phyloP scores from a whole-genome alignment of 2,329 filamentous ascomycete species.

The Dactylonectria macrodidyma region DNA sequence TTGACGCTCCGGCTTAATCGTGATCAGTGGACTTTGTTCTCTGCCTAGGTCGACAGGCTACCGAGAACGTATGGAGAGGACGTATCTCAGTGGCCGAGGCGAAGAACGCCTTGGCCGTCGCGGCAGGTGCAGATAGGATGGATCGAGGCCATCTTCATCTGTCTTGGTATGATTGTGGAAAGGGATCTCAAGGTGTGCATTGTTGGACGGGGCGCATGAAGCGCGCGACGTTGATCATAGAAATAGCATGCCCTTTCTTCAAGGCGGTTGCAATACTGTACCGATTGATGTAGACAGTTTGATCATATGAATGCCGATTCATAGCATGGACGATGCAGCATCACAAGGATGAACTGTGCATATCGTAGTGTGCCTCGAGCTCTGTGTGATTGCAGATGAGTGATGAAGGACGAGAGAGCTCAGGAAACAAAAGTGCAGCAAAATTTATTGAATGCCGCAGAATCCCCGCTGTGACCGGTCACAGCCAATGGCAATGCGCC shows the following conservation, averaged over 20 bases:
- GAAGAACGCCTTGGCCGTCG: slow-evolving; percentile 65
- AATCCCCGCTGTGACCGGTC: slow-evolving; percentile 31
- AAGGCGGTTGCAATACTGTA: slow-evolving; percentile 10
- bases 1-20: slow-evolving; percentile 99
- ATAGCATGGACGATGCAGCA: neutral
- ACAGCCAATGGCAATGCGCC: slow-evolving; percentile 40
- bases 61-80: slow-evolving; percentile 80
- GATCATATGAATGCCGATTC: slow-evolving; percentile 8
- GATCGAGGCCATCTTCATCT: slow-evolving; percentile 12
- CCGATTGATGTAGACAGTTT: slow-evolving; percentile 6
- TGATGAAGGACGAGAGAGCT: slow-evolving; percentile 29
- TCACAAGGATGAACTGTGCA: neutral
- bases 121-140: slow-evolving; percentile 57
- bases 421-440: slow-evolving; percentile 14
- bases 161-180: slow-evolving; percentile 7
- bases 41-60: slow-evolving; percentile 84
- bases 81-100: slow-evolving; percentile 74
- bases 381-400: slow-evolving; percentile 18
- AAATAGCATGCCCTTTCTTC: neutral
- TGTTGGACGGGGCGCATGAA: neutral
- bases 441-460: slow-evolving; percentile 38
- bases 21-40: slow-evolving; percentile 79
- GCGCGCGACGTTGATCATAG: neutral
- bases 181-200: neutral
- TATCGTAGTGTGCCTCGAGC: slow-evolving; percentile 16